phyloP scores from a whole-genome alignment of 1,284 basidiomycete species.

The Cerioporus squamosus region DNA sequence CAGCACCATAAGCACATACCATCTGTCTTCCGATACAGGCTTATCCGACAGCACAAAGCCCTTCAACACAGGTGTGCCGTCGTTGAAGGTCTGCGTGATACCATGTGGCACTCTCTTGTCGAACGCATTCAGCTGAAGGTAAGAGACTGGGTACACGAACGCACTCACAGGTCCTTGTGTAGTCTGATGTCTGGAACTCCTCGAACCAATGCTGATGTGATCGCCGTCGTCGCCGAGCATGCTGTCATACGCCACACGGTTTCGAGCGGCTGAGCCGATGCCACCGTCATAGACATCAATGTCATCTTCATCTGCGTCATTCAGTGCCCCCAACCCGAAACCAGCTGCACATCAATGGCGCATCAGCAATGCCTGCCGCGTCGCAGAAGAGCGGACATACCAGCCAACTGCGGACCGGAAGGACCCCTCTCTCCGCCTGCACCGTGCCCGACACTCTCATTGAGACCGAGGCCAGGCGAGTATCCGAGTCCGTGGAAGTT shows the following conservation, averaged over 20 bases:
- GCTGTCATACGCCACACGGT: constrained; percentile 73
- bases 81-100: constrained; percentile 44
- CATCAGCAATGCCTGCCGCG: not conserved
- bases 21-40: constrained; percentile 73
- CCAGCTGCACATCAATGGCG: constrained; percentile 52
- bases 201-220: constrained; percentile 33
- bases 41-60: constrained; percentile 79
- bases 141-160: not conserved
- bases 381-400: constrained; percentile 39
- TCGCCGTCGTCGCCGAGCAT: constrained; percentile 65
- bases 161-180: constrained; percentile 27
- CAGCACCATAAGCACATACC: constrained; percentile 50
- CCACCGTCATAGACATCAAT: constrained; percentile 78
- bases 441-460: constrained; percentile 53
- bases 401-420: constrained; percentile 62
- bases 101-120: constrained; percentile 23
- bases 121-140: constrained; percentile 3
- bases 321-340: constrained; percentile 85
- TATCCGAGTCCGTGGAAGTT: constrained; percentile 85
- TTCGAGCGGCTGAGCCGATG: constrained; percentile 40
- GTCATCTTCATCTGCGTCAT: constrained; percentile 90
- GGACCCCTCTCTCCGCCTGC: constrained; percentile 25
- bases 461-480: constrained; percentile 64
- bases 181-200: constrained; percentile 7
- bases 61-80: constrained; percentile 73